Conservation (phyloP, 2,329 filamentous ascomycete genomes). For the Magnaporthiopsis incrustans region DNA sequence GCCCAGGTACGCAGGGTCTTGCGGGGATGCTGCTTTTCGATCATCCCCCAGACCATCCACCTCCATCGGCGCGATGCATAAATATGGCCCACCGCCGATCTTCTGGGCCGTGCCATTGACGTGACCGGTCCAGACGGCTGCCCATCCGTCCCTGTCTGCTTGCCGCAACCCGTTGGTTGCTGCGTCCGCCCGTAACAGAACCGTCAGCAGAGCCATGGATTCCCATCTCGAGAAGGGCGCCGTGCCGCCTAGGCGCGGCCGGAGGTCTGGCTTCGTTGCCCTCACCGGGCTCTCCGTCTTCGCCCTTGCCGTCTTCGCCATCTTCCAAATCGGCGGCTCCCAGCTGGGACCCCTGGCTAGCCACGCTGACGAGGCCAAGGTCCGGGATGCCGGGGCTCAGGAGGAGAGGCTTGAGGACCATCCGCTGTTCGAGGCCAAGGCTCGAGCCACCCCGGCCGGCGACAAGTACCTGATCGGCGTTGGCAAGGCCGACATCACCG, state of each 20-base stretch:
- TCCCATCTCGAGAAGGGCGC: slow-evolving; percentile 6
- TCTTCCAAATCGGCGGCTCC: slow-evolving; percentile 16
- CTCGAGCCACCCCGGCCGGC: slow-evolving; percentile 18
- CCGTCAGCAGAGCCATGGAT: slow-evolving; percentile 2
- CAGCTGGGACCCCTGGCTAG: background rate
- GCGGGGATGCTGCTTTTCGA: background rate
- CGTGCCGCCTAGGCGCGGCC: slow-evolving; percentile 11
- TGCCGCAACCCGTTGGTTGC: background rate
- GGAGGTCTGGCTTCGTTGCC: slow-evolving; percentile 17
- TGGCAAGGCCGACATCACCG: slow-evolving; percentile 51
- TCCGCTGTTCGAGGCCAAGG: slow-evolving; percentile 7
- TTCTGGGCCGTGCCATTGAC: background rate
- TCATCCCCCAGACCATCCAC: background rate
- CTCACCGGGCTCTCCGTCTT: slow-evolving; percentile 26
- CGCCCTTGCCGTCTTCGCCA: slow-evolving; percentile 24
- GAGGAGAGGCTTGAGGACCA: background rate
- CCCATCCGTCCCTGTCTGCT: background rate
- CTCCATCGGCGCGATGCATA: background rate
- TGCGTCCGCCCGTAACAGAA: background rate
- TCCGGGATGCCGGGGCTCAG: background rate
- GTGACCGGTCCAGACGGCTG: background rate
- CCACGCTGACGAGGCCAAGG: background rate
- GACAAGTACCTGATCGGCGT: slow-evolving; percentile 45
- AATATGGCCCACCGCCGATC: background rate
- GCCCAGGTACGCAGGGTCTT: background rate